Percentiles rank a stretch among this genome's conserved stretches.
Evolutionary conservation across 1,139 yeast species (phyloP).

Genomic region (Suhomyces bolitotheri): DNA sequence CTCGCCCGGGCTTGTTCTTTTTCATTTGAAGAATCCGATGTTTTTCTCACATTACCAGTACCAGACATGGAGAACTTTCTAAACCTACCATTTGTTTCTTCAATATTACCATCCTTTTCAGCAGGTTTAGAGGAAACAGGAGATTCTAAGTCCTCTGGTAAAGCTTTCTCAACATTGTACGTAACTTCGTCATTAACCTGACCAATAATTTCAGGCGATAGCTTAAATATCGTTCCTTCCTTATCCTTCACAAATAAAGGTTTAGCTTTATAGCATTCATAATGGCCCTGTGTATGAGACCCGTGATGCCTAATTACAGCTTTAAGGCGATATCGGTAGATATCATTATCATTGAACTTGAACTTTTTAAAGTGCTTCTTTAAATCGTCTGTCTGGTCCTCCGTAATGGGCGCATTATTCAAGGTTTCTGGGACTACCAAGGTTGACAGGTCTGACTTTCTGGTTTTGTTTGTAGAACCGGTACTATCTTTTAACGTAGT

Average conservation of each 20-base stretch:
- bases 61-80: slow-evolving; percentile 18
- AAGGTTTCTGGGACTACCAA: slow-evolving; percentile 29
- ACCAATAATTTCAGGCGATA: slow-evolving; percentile 47
- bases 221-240: slow-evolving; percentile 48
- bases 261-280: slow-evolving; percentile 74
- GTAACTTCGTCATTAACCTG: slow-evolving; percentile 18
- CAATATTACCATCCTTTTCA: not conserved
- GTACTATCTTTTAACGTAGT: slow-evolving; percentile 17
- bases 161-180: slow-evolving; percentile 6
- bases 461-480: slow-evolving; percentile 3
- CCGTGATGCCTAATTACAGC: slow-evolving; percentile 87
- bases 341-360: slow-evolving; percentile 46
- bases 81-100: slow-evolving; percentile 6
- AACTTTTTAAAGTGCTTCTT: slow-evolving; percentile 41
- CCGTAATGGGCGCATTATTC: slow-evolving; percentile 42
- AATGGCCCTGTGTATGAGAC: slow-evolving; percentile 87
- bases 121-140: not conserved
- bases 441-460: slow-evolving; percentile 19
- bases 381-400: slow-evolving; percentile 41
- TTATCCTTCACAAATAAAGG: slow-evolving; percentile 58
- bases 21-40: slow-evolving; percentile 1
- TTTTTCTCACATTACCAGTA: slow-evolving; percentile 8
- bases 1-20: slow-evolving; percentile 5
- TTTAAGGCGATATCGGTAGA: slow-evolving; percentile 57
- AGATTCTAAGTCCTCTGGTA: not conserved